Conservation (phyloP, 306 rosid species). For the Boehmeria nivea region DNA sequence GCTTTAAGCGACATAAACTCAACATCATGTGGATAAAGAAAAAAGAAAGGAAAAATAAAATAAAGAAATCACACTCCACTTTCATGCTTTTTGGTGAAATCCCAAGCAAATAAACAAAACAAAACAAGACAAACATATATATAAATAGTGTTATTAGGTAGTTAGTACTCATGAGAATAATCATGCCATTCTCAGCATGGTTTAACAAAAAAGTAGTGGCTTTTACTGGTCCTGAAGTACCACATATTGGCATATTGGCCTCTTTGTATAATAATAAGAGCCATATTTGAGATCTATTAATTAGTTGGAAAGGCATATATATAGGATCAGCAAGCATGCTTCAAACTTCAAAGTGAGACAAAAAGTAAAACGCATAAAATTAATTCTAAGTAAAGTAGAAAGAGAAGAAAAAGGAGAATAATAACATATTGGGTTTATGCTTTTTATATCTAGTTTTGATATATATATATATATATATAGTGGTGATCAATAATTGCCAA, state of each 20-base stretch:
- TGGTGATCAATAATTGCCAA: background rate
- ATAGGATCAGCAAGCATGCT: slow-evolving; percentile 7
- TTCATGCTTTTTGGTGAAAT: background rate
- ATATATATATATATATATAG: background rate
- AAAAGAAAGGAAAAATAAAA: too few relatives aligned
- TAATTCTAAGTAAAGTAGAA: too few relatives aligned
- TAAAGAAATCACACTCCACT: background rate
- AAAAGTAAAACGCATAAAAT: background rate
- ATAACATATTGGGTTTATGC: background rate
- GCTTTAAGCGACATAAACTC: background rate
- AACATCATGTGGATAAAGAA: too few relatives aligned
- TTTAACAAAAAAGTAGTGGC: background rate
- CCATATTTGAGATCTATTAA: background rate
- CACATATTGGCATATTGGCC: background rate
- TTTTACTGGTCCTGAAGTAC: background rate
- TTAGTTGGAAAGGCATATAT: background rate
- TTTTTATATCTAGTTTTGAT: background rate
- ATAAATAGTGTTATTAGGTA: background rate
- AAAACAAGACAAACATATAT: background rate
- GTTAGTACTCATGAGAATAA: background rate
- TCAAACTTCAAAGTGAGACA: slow-evolving; percentile 1
- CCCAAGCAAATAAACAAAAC: background rate
- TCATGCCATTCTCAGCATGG: background rate
- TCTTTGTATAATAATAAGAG: background rate
- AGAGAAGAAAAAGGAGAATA: background rate